Percentiles rank a stretch among this genome's conserved stretches.
phyloP scores from a whole-genome alignment of 139 green algal species.

The Monoraphidium neglectum region DNA sequence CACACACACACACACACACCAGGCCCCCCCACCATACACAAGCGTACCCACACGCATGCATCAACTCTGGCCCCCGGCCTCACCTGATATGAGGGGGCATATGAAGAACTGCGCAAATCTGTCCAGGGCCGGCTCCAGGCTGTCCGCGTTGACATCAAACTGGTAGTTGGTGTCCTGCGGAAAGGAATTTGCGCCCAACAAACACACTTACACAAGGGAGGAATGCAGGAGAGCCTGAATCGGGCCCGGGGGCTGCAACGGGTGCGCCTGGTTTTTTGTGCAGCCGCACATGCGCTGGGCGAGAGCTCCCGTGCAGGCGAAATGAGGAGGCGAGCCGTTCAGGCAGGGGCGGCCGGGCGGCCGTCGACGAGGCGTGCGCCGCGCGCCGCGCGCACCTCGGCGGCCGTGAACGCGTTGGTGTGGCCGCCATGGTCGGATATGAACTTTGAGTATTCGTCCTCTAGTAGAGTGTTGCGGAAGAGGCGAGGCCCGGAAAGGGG shows the following conservation, averaged over 20 bases:
- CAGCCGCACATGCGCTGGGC: too few relatives aligned
- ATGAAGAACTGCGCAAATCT: slow-evolving; percentile 90
- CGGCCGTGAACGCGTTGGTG: slow-evolving; percentile 89
- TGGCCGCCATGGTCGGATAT: slow-evolving; percentile 63
- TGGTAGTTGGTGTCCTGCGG: slow-evolving; percentile 84
- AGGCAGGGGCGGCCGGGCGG: too few relatives aligned
- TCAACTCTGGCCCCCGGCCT: slow-evolving; percentile 49
- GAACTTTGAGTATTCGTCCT: slow-evolving; percentile 71
- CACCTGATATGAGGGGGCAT: slow-evolving; percentile 68
- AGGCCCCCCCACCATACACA: slow-evolving; percentile 10
- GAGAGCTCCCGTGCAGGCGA: too few relatives aligned
- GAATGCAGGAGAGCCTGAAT: background rate
- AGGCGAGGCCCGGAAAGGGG: too few relatives aligned
- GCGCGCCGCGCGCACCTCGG: too few relatives aligned
- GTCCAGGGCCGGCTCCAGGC: slow-evolving; percentile 76
- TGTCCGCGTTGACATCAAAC: slow-evolving; percentile 85
- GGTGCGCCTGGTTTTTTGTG: background rate
- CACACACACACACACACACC: too few relatives aligned
- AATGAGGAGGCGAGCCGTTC: too few relatives aligned
- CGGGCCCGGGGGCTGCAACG: background rate
- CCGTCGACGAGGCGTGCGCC: too few relatives aligned
- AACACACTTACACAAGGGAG: too few relatives aligned
- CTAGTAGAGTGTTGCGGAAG: slow-evolving; percentile 13
- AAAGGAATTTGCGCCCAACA: too few relatives aligned
- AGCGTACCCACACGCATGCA: slow-evolving; percentile 76